Evolutionary conservation across 2,329 filamentous ascomycete species (phyloP).

Genomic region (Exophiala sp.): DNA sequence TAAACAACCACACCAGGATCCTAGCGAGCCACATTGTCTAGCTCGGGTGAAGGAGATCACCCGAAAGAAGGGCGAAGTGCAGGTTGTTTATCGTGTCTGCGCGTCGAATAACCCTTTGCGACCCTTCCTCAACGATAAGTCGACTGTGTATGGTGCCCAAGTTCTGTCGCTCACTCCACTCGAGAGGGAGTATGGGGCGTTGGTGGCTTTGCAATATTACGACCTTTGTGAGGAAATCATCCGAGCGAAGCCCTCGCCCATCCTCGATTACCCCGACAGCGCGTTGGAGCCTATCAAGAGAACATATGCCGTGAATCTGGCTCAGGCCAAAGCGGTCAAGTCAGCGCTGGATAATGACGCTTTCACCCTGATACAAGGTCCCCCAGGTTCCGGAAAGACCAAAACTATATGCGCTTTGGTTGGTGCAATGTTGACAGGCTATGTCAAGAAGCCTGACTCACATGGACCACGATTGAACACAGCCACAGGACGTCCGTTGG

Average conservation of each 20-base stretch:
- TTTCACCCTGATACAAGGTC: slow-evolving; percentile 93
- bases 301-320: slow-evolving; percentile 80
- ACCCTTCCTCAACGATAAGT: slow-evolving; percentile 64
- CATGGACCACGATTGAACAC: slow-evolving; percentile 43
- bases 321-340: slow-evolving; percentile 86
- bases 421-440: slow-evolving; percentile 71
- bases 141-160: slow-evolving; percentile 70
- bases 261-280: slow-evolving; percentile 75
- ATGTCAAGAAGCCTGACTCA: slow-evolving; percentile 49
- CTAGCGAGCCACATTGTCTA: slow-evolving; percentile 72
- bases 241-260: slow-evolving; percentile 81
- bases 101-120: slow-evolving; percentile 64
- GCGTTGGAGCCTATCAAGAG: slow-evolving; percentile 65
- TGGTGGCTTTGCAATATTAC: slow-evolving; percentile 90
- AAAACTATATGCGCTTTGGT: slow-evolving; percentile 98
- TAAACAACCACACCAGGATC: slow-evolving; percentile 64
- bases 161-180: slow-evolving; percentile 91
- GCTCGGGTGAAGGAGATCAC: slow-evolving; percentile 77
- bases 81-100: slow-evolving; percentile 76
- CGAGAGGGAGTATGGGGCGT: slow-evolving; percentile 88
- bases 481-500: slow-evolving; percentile 24
- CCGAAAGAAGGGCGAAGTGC: slow-evolving; percentile 74
- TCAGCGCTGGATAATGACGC: slow-evolving; percentile 94
- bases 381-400: slow-evolving; percentile 94
- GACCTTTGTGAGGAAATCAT: slow-evolving; percentile 92